These are phyloP conservation scores for Funneliformis caledonium DNA, from an alignment of 371 early-diverging fungal species.

Conservation along the genomic window DNA sequence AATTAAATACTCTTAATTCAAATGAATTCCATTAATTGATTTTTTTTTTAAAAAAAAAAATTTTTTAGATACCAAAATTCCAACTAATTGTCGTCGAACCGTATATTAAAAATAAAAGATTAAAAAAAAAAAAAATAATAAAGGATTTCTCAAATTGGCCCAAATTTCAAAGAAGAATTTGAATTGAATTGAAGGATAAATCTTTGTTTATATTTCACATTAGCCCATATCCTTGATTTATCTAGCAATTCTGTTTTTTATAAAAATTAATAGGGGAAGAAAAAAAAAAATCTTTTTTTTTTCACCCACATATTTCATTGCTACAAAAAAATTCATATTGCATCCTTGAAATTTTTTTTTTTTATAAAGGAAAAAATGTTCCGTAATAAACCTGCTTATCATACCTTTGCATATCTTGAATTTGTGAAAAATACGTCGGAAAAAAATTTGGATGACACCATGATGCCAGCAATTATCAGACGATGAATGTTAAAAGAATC, in stretches of 20 bases:
- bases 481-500: constrained; percentile 91
- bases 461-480: constrained; percentile 80
- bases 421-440: constrained; percentile 93
- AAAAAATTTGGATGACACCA: constrained; percentile 84
- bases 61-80: no score
- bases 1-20: no score
- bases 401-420: constrained; percentile 83
- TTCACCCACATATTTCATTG: neutral
- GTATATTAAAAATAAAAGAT: no score
- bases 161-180: neutral
- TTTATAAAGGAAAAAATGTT: neutral
- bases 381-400: constrained; percentile 10
- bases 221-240: neutral
- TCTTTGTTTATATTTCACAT: neutral
- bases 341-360: neutral
- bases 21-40: no score
- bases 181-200: neutral
- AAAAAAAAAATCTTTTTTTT: neutral
- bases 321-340: neutral
- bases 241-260: neutral
- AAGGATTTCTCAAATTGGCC: neutral
- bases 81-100: no score
- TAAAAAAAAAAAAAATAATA: no score
- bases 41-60: no score
- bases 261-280: neutral